These are phyloP conservation scores for Penicillium desertorum DNA, from an alignment of 495 filamentous ascomycete species.

Conservation along the genomic window DNA sequence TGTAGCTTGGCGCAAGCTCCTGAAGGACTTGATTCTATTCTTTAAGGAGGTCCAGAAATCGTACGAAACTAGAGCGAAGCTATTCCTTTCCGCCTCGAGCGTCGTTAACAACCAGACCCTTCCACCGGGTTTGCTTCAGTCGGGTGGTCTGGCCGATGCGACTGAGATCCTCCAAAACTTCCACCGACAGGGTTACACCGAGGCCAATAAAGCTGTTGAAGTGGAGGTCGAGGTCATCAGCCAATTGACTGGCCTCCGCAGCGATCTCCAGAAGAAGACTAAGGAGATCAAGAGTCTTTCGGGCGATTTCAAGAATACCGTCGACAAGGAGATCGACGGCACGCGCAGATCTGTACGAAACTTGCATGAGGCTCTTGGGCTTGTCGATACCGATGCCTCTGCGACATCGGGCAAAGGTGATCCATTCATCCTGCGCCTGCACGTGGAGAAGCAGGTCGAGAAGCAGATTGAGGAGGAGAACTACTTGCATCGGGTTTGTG, in stretches of 20 bases:
- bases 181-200: conserved; percentile 75
- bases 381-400: conserved; percentile 72
- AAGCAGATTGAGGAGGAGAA: conserved; percentile 96
- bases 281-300: conserved; percentile 94
- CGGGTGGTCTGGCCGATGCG: conserved; percentile 83
- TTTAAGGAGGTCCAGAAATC: conserved; percentile 90
- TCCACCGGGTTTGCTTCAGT: conserved; percentile 68
- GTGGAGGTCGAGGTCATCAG: conserved; percentile 89
- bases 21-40: conserved; percentile 93
- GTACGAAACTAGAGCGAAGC: conserved; percentile 84
- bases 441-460: conserved; percentile 84
- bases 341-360: conserved; percentile 67
- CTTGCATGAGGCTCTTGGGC: conserved; percentile 75
- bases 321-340: conserved; percentile 56
- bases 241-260: conserved; percentile 79
- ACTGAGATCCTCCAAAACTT: conserved; percentile 75
- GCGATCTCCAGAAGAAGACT: conserved; percentile 89
- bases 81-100: conserved; percentile 77
- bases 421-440: conserved; percentile 80
- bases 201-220: conserved; percentile 85
- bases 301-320: conserved; percentile 87
- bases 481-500: conserved; percentile 81
- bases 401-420: conserved; percentile 80
- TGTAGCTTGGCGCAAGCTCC: conserved; percentile 87
- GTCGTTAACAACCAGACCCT: conserved; percentile 75